Percentiles rank a stretch among this genome's conserved stretches.
These are phyloP conservation scores for Cladosporium sp. DNA, from an alignment of 2,329 filamentous ascomycete species.

Conservation along the genomic window DNA sequence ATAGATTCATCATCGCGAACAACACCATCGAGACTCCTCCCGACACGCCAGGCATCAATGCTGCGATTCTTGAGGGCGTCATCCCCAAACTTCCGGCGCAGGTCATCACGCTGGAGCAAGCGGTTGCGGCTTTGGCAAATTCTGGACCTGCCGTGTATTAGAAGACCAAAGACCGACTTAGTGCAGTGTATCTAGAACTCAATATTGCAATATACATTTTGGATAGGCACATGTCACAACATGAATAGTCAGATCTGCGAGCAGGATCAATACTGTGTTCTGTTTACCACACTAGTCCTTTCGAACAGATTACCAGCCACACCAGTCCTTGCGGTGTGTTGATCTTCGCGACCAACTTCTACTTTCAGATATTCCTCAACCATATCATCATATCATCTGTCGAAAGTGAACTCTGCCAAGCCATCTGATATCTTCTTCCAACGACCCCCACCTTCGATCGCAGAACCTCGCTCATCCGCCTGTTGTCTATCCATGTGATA, in stretches of 20 bases:
- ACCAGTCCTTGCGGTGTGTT: neutral
- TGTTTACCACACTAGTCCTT: neutral
- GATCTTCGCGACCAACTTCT: too few species aligned
- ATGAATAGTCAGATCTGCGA: too few species aligned
- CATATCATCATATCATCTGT: neutral
- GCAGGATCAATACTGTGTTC: neutral
- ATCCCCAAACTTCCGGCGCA: conserved; percentile 28
- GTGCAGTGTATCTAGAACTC: too few species aligned
- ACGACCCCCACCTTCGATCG: neutral
- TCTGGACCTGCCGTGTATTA: conserved; percentile 27
- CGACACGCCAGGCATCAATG: conserved; percentile 24
- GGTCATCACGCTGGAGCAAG: conserved; percentile 32
- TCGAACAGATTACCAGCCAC: neutral
- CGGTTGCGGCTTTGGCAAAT: conserved; percentile 24
- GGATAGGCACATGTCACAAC: too few species aligned
- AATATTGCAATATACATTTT: too few species aligned
- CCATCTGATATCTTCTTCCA: neutral
- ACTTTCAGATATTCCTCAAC: too few species aligned
- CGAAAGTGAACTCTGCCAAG: neutral
- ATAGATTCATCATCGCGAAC: conserved; percentile 29
- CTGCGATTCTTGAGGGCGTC: conserved; percentile 27
- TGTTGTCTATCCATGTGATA: neutral
- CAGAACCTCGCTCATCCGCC: neutral
- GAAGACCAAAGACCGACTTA: too few species aligned
- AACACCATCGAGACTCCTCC: conserved; percentile 29